Evolutionary conservation across 2,329 filamentous ascomycete species (phyloP), one percentile per base, ranked within the genome.

Genomic region (Rasamsonia emersonii): DNA sequence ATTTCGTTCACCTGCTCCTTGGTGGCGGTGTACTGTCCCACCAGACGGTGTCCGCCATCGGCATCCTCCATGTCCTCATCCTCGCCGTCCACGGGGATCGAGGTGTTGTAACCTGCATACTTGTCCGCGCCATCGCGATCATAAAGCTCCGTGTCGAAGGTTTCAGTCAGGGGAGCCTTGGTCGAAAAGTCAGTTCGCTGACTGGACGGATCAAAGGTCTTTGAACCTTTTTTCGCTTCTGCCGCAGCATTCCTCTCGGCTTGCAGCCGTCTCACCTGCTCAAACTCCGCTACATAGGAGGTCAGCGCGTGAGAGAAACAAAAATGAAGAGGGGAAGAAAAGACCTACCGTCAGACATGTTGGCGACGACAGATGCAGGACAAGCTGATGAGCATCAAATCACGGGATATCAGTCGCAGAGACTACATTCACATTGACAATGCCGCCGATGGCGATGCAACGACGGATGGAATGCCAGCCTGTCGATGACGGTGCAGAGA

Each of bases 21-120:
- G 23, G 86, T 89, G 16, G 91, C 91, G 20, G 91, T 98, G 63
- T 98, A 98, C 61, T 96, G 91, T 42, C 88, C 89, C 19, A 95
- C 81, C 39, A 98, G n/a, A 7, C 85, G 77, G 50, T 82, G 76
- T 46, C 83, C 67, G n/a, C 68, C 78, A 57, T 83, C 81, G 35
- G 65, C 77, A 58, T 86, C 85, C 38, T 82, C 80, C 50, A 81
- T 79, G 44, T 88, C 82, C 38, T 86, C 81, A 50, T 86, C 84
- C 33, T 79, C 81, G 53, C 82, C 82, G 47, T 75, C 77, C 35
- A 79, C 77, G 23, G 88, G 82, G 47, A 96, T 83, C 24, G 85
- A 86, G n/a, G 77, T 83, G 56, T 91, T 82, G 59, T 96, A 98
- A 44, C 86, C 89, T 9, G 83, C 75, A 64, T 78, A 95, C 58